A percentile compares a stretch with the other conserved stretches of the same genome.
phyloP scores from a whole-genome alignment of 164 flowering plant species.

The Stephania cephalantha region DNA sequence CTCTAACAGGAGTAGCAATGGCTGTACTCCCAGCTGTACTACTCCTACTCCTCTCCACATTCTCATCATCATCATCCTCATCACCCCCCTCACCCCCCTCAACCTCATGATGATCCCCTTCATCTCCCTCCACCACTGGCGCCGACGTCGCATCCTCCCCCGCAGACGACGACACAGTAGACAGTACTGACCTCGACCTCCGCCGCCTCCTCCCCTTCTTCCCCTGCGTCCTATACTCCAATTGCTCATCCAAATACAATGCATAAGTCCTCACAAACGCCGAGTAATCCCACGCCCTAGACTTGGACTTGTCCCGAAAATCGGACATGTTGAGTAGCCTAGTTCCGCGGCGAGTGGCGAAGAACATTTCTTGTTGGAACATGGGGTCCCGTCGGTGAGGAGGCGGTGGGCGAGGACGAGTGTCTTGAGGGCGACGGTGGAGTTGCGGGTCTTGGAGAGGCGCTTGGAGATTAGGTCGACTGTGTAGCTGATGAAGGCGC shows the following conservation, averaged over 20 bases:
- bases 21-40: neutral
- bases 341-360: conserved; percentile 69
- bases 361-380: conserved; percentile 70
- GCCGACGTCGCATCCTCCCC: neutral
- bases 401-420: conserved; percentile 63
- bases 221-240: conserved; percentile 65
- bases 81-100: neutral
- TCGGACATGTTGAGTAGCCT: conserved; percentile 79
- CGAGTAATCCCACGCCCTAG: conserved; percentile 78
- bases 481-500: conserved; percentile 47
- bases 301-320: conserved; percentile 61
- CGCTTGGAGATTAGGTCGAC: conserved; percentile 53
- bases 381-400: conserved; percentile 64
- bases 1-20: conserved; percentile 35
- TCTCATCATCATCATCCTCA: neutral
- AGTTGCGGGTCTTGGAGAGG: conserved; percentile 68
- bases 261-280: conserved; percentile 77
- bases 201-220: neutral
- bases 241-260: conserved; percentile 64
- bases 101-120: too few species aligned
- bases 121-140: too few species aligned
- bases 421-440: conserved; percentile 78
- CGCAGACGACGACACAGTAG: conserved; percentile 16
- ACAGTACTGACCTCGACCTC: conserved; percentile 26
- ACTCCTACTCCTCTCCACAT: neutral